These are phyloP conservation scores for Polymyxa betae DNA, from an alignment of 208 protist genomes.

Conservation along the genomic window DNA sequence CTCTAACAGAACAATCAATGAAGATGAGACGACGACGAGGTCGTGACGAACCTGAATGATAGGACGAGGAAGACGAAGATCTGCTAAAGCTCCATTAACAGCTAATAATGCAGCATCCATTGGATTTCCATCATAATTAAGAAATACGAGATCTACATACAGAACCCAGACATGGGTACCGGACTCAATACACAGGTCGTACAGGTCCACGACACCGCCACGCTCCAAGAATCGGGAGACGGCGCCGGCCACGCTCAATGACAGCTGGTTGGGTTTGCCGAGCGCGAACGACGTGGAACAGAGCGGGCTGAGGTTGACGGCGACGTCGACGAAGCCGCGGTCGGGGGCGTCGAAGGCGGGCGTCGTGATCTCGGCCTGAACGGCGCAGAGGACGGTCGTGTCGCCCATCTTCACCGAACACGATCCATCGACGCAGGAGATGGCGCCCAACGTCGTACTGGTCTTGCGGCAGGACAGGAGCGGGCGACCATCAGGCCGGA, in stretches of 20 bases:
- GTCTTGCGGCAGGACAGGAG: neutral
- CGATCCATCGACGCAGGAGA: neutral
- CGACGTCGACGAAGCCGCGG: neutral
- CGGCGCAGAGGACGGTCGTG: neutral
- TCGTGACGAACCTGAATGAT: neutral
- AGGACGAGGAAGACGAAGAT: neutral
- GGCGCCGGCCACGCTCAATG: neutral
- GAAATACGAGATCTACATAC: neutral
- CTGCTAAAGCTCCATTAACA: neutral
- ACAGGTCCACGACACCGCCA: neutral
- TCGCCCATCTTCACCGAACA: neutral
- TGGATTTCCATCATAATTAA: neutral
- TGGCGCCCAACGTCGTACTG: neutral
- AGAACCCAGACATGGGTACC: neutral
- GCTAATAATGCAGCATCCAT: neutral
- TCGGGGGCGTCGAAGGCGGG: neutral
- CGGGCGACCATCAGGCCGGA: neutral
- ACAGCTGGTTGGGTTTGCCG: neutral
- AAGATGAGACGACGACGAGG: neutral
- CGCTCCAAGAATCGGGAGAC: neutral
- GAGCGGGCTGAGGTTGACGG: neutral
- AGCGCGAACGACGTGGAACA: neutral
- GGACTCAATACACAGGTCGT: neutral
- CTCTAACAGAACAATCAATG: neutral
- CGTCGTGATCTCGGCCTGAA: neutral